phyloP scores from a whole-genome alignment of 78 protist genomes.

The Dictyostelium discoideum region DNA sequence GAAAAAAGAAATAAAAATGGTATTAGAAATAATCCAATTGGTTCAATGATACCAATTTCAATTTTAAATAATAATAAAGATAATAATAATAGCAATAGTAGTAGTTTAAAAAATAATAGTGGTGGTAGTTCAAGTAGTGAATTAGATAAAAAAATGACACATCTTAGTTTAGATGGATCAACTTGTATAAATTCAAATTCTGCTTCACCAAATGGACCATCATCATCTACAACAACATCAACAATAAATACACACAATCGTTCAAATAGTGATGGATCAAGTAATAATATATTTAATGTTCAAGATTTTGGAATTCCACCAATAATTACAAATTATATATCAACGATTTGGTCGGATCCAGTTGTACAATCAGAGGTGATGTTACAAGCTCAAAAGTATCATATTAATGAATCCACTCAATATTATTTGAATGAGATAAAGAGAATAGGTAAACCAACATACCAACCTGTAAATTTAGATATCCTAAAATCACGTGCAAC shows the following conservation, averaged over 20 bases:
- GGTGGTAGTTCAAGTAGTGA: neutral
- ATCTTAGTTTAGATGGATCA: neutral
- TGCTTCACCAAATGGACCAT: neutral
- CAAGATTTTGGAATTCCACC: conserved; percentile 49
- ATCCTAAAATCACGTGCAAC: conserved; percentile 44
- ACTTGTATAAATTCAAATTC: neutral
- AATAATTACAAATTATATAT: conserved; percentile 36
- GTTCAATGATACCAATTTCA: neutral
- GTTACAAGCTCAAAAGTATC: conserved; percentile 53
- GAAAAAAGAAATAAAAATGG: neutral
- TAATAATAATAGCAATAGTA: neutral
- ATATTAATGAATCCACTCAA: conserved; percentile 53
- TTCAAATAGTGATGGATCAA: conserved; percentile 26
- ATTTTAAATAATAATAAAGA: neutral
- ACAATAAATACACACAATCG: neutral
- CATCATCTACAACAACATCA: neutral
- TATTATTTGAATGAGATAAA: conserved; percentile 60
- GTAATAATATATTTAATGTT: conserved; percentile 22
- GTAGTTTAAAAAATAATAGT: neutral
- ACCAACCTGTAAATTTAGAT: conserved; percentile 56
- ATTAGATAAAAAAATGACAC: conserved; percentile 2
- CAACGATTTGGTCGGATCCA: conserved; percentile 51
- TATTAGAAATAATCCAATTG: neutral
- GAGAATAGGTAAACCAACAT: conserved; percentile 33
- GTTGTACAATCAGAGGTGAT: conserved; percentile 54